These are phyloP conservation scores for Sugiyamaella chiloensis DNA, from an alignment of 805 yeast genomes.

Conservation along the genomic window DNA sequence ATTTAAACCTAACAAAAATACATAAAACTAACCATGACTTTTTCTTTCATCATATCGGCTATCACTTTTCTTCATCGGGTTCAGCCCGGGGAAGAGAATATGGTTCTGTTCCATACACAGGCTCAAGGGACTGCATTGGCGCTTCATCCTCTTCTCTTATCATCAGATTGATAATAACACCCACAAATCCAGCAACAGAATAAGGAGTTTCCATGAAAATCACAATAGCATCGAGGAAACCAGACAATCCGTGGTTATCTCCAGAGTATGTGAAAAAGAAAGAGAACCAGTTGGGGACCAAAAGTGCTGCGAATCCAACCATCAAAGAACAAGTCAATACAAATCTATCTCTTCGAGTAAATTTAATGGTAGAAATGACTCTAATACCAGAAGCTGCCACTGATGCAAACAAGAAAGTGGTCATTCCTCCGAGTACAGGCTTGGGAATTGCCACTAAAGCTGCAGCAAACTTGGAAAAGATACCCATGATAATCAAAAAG, in stretches of 20 bases:
- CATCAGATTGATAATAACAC: conserved; percentile 57
- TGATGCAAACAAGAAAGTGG: conserved; percentile 68
- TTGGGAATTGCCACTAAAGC: conserved; percentile 82
- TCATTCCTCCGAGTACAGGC: conserved; percentile 86
- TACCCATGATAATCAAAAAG: conserved; percentile 80
- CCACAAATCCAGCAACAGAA: conserved; percentile 66
- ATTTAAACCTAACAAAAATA: background rate
- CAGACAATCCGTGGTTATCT: conserved; percentile 51
- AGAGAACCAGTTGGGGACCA: conserved; percentile 64
- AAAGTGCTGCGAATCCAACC: conserved; percentile 64
- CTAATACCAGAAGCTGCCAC: conserved; percentile 74
- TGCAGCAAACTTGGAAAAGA: conserved; percentile 83
- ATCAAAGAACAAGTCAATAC: conserved; percentile 62
- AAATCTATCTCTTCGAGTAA: conserved; percentile 72
- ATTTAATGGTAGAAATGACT: conserved; percentile 51
- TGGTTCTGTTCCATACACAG: conserved; percentile 6
- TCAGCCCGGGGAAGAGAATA: conserved; percentile 4
- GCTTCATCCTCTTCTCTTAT: conserved; percentile 50
- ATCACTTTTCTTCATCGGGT: background rate
- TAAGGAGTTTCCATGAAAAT: conserved; percentile 72
- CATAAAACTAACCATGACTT: background rate
- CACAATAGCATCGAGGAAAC: conserved; percentile 65
- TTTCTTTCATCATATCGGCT: no score
- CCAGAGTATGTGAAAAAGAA: conserved; percentile 65
- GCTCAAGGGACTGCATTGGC: conserved; percentile 9